Evolutionary conservation across 495 filamentous ascomycete genomes (phyloP).

Genomic region (Aspergillus campestris): DNA sequence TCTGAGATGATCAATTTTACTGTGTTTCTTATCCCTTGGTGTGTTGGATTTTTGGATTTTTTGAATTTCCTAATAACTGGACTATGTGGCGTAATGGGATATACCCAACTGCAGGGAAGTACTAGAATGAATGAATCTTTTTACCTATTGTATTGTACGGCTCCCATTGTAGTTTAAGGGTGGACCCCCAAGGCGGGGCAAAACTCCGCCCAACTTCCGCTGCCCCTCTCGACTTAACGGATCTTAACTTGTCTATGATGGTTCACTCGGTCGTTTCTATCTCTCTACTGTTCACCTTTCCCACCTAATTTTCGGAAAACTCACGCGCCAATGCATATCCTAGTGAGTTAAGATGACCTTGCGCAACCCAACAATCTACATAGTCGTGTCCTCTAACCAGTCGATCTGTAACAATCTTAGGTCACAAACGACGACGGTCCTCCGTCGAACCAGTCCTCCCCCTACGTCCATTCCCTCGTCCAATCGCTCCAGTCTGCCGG

Average conservation of each 20-base stretch:
- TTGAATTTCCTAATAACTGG: too few relatives aligned
- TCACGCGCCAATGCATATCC: slow-evolving; percentile 32
- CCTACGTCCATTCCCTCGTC: slow-evolving; percentile 85
- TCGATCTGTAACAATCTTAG: background rate
- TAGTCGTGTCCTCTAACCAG: background rate
- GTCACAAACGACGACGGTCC: slow-evolving; percentile 84
- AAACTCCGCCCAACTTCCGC: too few relatives aligned
- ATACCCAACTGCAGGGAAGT: too few relatives aligned
- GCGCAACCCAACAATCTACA: background rate
- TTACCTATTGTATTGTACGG: too few relatives aligned
- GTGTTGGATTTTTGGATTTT: too few relatives aligned
- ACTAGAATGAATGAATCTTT: too few relatives aligned
- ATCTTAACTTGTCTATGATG: background rate
- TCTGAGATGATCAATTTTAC: slow-evolving; percentile 15
- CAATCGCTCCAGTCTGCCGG: slow-evolving; percentile 66
- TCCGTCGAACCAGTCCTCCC: slow-evolving; percentile 81
- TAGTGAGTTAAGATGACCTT: slow-evolving; percentile 20
- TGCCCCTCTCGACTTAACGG: too few relatives aligned
- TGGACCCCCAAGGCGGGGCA: too few relatives aligned
- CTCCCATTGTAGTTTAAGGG: too few relatives aligned
- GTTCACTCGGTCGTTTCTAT: slow-evolving; percentile 11
- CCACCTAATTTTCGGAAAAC: slow-evolving; percentile 3
- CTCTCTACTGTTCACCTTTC: slow-evolving; percentile 12
- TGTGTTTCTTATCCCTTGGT: background rate
- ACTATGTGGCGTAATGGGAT: too few relatives aligned